Evolutionary conservation across 164 flowering plant genomes (phyloP).

Genomic region (Piper longum): DNA sequence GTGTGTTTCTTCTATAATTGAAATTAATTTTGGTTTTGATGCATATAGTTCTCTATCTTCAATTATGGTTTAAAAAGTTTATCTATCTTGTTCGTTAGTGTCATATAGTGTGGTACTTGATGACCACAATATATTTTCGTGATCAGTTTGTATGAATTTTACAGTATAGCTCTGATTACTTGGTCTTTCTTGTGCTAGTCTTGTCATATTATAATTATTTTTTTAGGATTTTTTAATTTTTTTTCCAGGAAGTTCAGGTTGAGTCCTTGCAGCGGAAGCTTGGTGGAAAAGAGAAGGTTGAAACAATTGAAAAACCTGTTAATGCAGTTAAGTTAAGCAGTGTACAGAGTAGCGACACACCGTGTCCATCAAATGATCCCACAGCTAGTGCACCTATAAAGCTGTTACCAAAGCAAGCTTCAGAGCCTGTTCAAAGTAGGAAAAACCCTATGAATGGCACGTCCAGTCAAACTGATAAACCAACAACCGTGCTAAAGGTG

Average conservation of each 20-base stretch:
- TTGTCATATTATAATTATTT: neutral
- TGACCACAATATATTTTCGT: no score
- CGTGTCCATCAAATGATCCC: constrained; percentile 35
- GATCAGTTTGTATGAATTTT: no score
- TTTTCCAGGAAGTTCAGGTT: constrained; percentile 33
- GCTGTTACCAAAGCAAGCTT: constrained; percentile 20
- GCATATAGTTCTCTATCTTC: neutral
- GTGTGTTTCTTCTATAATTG: neutral
- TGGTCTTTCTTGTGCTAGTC: no score
- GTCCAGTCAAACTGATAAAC: constrained; percentile 23
- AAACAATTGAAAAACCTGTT: constrained; percentile 16
- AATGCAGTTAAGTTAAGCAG: constrained; percentile 15
- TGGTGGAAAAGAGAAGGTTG: constrained; percentile 28
- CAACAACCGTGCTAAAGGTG: constrained; percentile 10
- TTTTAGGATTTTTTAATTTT: constrained; percentile 6
- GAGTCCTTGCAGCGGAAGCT: constrained; percentile 28
- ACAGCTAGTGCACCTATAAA: constrained; percentile 18
- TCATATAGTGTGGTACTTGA: no score
- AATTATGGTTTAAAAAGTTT: no score
- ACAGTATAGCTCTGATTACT: no score
- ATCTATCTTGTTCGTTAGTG: no score
- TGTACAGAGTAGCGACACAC: constrained; percentile 1
- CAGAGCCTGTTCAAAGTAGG: constrained; percentile 19
- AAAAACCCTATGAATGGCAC: constrained; percentile 22
- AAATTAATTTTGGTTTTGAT: neutral